Evolutionary conservation across 1,284 basidiomycete genomes (phyloP), one percentile per base, ranked within the genome.

Genomic region (Violaceomyces palustris): DNA sequence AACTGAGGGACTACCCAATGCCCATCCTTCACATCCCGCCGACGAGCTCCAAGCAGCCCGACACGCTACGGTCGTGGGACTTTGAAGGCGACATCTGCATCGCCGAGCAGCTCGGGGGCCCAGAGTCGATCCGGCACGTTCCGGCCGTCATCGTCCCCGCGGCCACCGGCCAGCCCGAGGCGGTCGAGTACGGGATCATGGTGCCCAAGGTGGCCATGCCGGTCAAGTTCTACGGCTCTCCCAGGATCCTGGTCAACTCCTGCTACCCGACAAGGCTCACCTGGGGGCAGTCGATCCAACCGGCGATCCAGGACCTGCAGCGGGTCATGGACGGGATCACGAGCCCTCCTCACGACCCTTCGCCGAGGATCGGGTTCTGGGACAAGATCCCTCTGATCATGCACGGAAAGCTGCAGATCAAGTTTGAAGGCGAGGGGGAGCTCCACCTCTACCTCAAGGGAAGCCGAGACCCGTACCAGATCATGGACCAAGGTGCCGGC

Each of bases 121-220:
- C 79, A 0, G 75, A 81, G 28, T 87, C 67, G 6, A 64, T 69
- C 36, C 48, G 69, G 11, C 61, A 71, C 35, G 63, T 72, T 11
- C 63, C 60, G 3, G 62, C 64, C 6, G 52, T 63, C 22, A 47
- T 73, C 15, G 63, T 73, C 23, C 67, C 67, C 5, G 69, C 65
- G 5, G 52, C 65, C 1, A 61, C 63, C 3, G 67, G 82, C 29
- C 47, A 40, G 11, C 32, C 44, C 11, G 81, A 81, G 15, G 78
- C 81, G 17, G 72, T 77, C 3, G 78, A 81, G 8, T 80, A 92
- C 40, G 76, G 77, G 5, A 76, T 94, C 18, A 71, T 78, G 28
- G 80, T 96, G 24, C 89, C 90, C 1, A 96, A 93, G 74, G 91
- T 90, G 0, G 85, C 91, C 45, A 93, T 93, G 87, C 87, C 92